Percentiles rank a stretch among this genome's conserved stretches.
These are phyloP conservation scores for Talaromyces adpressus DNA, from an alignment of 495 filamentous ascomycete genomes.

Conservation along the genomic window DNA sequence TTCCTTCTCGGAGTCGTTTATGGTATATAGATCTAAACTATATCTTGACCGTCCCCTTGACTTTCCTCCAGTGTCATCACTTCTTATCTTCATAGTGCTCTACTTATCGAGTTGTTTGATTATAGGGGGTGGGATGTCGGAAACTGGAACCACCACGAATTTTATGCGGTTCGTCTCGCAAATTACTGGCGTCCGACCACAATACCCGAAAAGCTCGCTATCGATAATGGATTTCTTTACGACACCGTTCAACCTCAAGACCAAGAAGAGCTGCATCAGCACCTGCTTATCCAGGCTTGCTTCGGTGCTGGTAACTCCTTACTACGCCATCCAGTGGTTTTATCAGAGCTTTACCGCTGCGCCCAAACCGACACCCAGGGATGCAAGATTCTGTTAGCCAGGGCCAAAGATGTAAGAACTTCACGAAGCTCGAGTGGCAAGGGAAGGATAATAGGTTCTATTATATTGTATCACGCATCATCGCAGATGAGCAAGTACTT, in stretches of 20 bases:
- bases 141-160: constrained; percentile 6
- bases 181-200: neutral
- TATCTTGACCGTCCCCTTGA: neutral
- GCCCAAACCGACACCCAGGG: constrained; percentile 1
- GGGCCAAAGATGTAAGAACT: neutral
- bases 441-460: constrained; percentile 3
- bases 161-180: neutral
- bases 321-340: constrained; percentile 2
- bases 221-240: neutral
- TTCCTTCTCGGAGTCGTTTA: neutral
- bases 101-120: neutral
- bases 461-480: constrained; percentile 4
- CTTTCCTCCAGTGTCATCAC: neutral
- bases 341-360: constrained; percentile 1
- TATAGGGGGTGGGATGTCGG: constrained; percentile 5
- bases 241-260: neutral
- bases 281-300: neutral
- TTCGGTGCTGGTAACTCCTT: neutral
- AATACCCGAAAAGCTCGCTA: neutral
- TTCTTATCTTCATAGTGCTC: neutral
- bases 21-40: neutral
- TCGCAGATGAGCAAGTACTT: constrained; percentile 6
- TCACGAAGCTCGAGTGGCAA: neutral
- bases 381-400: constrained; percentile 4
- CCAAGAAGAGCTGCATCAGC: constrained; percentile 3